phyloP scores from a whole-genome alignment of 805 yeast species.

The Lipomyces chichibuensis region DNA sequence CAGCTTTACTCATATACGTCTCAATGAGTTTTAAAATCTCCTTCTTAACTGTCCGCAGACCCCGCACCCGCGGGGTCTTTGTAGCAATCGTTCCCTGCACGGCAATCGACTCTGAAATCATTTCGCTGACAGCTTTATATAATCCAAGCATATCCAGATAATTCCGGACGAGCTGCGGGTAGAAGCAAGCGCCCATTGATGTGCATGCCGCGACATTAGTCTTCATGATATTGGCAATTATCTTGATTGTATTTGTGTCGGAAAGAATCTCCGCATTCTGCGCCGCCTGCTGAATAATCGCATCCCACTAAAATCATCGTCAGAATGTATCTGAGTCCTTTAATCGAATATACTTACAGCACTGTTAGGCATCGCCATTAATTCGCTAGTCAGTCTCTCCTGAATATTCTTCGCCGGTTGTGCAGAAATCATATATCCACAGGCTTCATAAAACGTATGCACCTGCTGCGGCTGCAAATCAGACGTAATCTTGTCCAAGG shows the following conservation, averaged over 20 bases:
- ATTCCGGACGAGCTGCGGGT: slow-evolving; percentile 81
- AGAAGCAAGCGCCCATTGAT: slow-evolving; percentile 90
- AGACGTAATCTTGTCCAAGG: slow-evolving; percentile 81
- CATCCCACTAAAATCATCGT: slow-evolving; percentile 58
- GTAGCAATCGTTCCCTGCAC: slow-evolving; percentile 85
- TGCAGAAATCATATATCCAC: slow-evolving; percentile 90
- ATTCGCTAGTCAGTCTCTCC: slow-evolving; percentile 69
- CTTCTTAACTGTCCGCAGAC: slow-evolving; percentile 92
- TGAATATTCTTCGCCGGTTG: slow-evolving; percentile 71
- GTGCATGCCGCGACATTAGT: slow-evolving; percentile 94
- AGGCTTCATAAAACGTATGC: slow-evolving; percentile 96
- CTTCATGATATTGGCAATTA: slow-evolving; percentile 89
- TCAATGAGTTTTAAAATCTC: slow-evolving; percentile 89
- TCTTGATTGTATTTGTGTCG: slow-evolving; percentile 78
- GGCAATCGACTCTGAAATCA: slow-evolving; percentile 81
- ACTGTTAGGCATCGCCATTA: slow-evolving; percentile 89
- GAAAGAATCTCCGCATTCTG: slow-evolving; percentile 75
- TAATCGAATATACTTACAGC: slow-evolving; percentile 50
- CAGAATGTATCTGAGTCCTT: background rate
- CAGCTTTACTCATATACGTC: slow-evolving; percentile 84
- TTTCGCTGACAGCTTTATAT: slow-evolving; percentile 82
- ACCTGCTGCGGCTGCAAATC: slow-evolving; percentile 97
- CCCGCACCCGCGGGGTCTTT: slow-evolving; percentile 92
- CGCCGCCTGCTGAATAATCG: slow-evolving; percentile 81
- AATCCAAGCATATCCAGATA: slow-evolving; percentile 87